Conservation (phyloP, 139 green algal genomes). For the Chlorella sorokiniana region DNA sequence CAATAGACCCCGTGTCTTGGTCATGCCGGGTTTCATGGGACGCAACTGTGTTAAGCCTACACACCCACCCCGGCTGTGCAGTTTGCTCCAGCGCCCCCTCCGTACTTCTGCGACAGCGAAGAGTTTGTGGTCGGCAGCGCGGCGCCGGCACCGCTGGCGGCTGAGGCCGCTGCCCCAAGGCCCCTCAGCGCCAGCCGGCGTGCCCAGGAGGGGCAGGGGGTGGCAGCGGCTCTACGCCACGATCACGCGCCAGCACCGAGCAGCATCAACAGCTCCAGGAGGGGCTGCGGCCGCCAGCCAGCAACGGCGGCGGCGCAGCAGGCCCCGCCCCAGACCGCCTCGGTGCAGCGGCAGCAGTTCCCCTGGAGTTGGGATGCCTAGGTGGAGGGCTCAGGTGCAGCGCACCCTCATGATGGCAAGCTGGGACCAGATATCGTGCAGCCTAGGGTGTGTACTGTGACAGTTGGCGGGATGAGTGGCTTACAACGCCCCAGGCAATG, state of each 20-base stretch:
- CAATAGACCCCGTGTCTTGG: no score
- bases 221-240: conserved; percentile 2
- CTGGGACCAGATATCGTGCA: no score
- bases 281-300: no score
- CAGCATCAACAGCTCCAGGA: background rate
- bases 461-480: background rate
- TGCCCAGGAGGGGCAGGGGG: background rate
- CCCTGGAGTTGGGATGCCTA: conserved; percentile 17
- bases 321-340: conserved; percentile 8
- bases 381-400: background rate
- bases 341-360: conserved; percentile 9
- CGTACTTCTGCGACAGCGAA: conserved; percentile 1
- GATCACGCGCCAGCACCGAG: background rate
- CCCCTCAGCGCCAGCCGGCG: conserved; percentile 4
- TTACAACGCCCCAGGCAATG: background rate
- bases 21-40: no score
- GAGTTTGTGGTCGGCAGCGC: background rate
- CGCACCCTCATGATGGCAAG: no score
- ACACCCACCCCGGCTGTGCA: background rate
- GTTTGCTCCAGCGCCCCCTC: conserved; percentile 3
- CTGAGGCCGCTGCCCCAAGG: background rate
- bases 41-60: no score
- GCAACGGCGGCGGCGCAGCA: background rate
- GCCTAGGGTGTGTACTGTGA: no score
- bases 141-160: background rate